A percentile compares a stretch with the other conserved stretches of the same genome.
phyloP scores from a whole-genome alignment of 495 filamentous ascomycete species.

The Aspergillus bridgeri region DNA sequence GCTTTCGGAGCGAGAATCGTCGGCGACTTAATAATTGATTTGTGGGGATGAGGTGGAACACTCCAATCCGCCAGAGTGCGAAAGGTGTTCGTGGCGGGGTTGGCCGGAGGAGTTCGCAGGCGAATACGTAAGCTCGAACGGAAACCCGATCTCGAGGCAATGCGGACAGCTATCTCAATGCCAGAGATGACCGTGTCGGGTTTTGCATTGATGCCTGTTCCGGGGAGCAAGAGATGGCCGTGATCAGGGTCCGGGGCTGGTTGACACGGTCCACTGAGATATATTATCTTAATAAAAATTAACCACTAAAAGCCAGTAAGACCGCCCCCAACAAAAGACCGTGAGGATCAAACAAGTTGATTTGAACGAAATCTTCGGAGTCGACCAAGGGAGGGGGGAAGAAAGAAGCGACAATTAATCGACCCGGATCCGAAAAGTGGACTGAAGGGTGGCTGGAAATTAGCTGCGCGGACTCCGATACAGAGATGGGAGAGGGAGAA shows the following conservation, averaged over 20 bases:
- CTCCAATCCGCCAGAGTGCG: conserved; percentile 8
- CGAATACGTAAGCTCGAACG: conserved; percentile 23
- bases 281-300: conserved; percentile 19
- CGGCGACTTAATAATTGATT: not conserved
- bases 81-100: conserved; percentile 19
- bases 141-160: conserved; percentile 2
- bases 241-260: conserved; percentile 10
- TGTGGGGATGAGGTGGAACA: conserved; percentile 1
- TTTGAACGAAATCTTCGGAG: conserved; percentile 12
- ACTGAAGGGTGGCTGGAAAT: conserved; percentile 51
- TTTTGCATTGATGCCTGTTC: conserved; percentile 9
- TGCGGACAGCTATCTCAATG: conserved; percentile 9
- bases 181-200: conserved; percentile 8
- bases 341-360: conserved; percentile 22
- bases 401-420: conserved; percentile 29
- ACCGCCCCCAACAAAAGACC: conserved; percentile 24
- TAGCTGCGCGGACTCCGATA: conserved; percentile 38
- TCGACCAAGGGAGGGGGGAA: conserved; percentile 27
- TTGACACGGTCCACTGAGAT: conserved; percentile 15
- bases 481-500: conserved; percentile 4
- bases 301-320: conserved; percentile 23
- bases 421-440: conserved; percentile 11
- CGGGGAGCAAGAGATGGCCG: conserved; percentile 4
- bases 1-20: not conserved
- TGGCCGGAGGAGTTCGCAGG: conserved; percentile 12